Percentiles rank a stretch among this genome's conserved stretches.
phyloP scores from a whole-genome alignment of 139 green algal genomes.

The Parachlorella kessleri region DNA sequence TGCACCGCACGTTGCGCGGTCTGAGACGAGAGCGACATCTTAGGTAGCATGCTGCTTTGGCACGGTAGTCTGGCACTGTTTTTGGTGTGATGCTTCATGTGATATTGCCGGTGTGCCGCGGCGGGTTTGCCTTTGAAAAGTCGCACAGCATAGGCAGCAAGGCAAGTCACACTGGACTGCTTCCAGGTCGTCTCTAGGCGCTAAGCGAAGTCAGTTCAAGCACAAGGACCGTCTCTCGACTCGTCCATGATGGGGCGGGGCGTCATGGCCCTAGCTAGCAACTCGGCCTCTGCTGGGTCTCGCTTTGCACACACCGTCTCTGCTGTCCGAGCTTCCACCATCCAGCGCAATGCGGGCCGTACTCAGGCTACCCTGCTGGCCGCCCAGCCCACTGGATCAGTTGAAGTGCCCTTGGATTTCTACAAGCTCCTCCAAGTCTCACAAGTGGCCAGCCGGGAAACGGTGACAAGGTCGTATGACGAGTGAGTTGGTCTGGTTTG shows the following conservation, averaged over 20 bases:
- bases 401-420: slow-evolving; percentile 30
- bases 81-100: no score
- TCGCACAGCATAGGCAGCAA: no score
- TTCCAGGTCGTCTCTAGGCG: no score
- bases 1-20: no score
- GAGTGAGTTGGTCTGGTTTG: neutral
- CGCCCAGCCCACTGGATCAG: neutral
- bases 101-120: no score
- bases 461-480: slow-evolving; percentile 9
- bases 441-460: slow-evolving; percentile 3
- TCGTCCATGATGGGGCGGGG: neutral
- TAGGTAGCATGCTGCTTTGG: no score
- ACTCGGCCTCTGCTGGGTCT: neutral
- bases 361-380: neutral
- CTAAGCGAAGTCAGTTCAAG: no score
- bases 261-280: neutral
- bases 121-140: no score
- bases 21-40: no score
- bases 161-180: no score
- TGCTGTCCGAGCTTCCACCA: neutral
- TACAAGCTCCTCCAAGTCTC: slow-evolving; percentile 31
- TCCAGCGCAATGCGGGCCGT: neutral
- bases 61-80: no score
- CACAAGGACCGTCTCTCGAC: no score
- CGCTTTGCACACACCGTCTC: neutral